Evolutionary conservation across 1,284 basidiomycete genomes (phyloP).

Genomic region (Trichosporon ovoides): DNA sequence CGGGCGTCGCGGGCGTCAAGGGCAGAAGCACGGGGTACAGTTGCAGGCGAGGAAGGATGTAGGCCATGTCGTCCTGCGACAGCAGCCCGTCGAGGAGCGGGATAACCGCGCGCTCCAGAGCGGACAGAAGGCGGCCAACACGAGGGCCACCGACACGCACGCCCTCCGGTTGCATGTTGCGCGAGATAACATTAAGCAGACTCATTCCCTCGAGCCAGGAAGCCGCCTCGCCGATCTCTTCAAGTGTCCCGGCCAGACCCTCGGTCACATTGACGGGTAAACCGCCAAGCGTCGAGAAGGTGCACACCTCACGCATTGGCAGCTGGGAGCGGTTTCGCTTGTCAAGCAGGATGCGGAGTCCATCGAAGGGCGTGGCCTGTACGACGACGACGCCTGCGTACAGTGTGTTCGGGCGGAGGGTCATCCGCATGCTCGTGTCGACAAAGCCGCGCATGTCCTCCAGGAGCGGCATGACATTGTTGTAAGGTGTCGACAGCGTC

Average conservation of each 20-base stretch:
- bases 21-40: slow-evolving; percentile 44
- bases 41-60: slow-evolving; percentile 42
- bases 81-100: slow-evolving; percentile 46
- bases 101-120: slow-evolving; percentile 41
- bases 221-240: slow-evolving; percentile 47
- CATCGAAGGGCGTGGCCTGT: slow-evolving; percentile 51
- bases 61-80: slow-evolving; percentile 40
- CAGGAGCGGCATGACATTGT: slow-evolving; percentile 47
- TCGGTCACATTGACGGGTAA: slow-evolving; percentile 15
- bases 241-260: slow-evolving; percentile 35
- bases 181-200: slow-evolving; percentile 42
- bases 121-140: slow-evolving; percentile 29
- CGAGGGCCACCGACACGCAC: slow-evolving; percentile 26
- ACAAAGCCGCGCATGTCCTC: slow-evolving; percentile 45
- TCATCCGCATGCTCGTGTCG: slow-evolving; percentile 37
- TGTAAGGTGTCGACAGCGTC: slow-evolving; percentile 47
- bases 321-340: slow-evolving; percentile 46
- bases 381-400: slow-evolving; percentile 49
- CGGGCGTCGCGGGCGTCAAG: slow-evolving; percentile 29
- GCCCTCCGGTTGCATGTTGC: slow-evolving; percentile 31
- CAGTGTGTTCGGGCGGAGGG: slow-evolving; percentile 43
- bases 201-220: slow-evolving; percentile 44
- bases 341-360: slow-evolving; percentile 48
- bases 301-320: slow-evolving; percentile 47
- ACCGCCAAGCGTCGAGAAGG: slow-evolving; percentile 23